phyloP scores from a whole-genome alignment of 2,329 filamentous ascomycete genomes.

The Metarhizium anisopliae region DNA sequence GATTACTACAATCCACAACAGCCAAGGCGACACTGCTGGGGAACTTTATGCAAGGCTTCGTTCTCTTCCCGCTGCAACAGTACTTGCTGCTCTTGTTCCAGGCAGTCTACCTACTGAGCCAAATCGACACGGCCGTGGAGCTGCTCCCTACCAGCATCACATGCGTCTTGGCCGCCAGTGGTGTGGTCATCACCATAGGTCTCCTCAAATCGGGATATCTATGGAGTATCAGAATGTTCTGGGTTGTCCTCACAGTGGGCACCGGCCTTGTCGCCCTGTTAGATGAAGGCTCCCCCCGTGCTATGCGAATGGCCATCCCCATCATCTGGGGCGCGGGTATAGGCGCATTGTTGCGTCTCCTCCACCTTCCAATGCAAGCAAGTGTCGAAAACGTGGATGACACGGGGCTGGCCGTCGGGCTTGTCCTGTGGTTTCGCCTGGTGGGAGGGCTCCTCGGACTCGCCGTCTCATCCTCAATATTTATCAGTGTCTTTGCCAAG shows the following conservation, averaged over 20 bases:
- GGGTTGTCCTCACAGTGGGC: too few species aligned
- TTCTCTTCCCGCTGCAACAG: constrained; percentile 17
- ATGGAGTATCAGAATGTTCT: too few species aligned
- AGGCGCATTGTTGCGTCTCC: background rate
- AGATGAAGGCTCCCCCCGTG: too few species aligned
- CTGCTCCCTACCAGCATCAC: background rate
- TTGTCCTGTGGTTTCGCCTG: background rate
- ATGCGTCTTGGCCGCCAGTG: background rate
- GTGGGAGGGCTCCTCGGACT: background rate
- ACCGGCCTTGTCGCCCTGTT: too few species aligned
- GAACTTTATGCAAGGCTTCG: constrained; percentile 20
- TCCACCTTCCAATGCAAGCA: background rate
- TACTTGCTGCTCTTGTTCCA: constrained; percentile 25
- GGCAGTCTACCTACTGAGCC: constrained; percentile 7
- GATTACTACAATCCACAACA: constrained; percentile 15
- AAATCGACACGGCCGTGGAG: background rate
- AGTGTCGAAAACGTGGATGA: background rate
- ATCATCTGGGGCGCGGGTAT: background rate
- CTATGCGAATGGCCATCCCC: background rate
- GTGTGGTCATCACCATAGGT: too few species aligned
- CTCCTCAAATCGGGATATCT: too few species aligned
- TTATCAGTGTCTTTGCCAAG: background rate
- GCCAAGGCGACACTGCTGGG: constrained; percentile 19
- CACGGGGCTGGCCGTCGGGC: background rate
- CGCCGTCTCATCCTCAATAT: background rate